phyloP scores from a whole-genome alignment of 495 filamentous ascomycete species.

The Penicillium alfredii region DNA sequence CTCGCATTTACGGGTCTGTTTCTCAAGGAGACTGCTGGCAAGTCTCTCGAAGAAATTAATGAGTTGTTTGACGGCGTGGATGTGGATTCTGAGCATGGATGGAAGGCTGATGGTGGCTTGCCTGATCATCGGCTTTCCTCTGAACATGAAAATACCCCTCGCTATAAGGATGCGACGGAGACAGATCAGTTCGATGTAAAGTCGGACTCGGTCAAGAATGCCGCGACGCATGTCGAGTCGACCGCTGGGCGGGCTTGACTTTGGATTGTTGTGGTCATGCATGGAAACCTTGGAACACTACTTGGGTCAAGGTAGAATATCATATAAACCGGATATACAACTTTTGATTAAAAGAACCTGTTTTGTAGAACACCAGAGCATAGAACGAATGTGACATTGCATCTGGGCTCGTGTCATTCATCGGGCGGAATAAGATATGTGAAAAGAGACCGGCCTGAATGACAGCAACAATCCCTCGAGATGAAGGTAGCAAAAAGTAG shows the following conservation, averaged over 20 bases:
- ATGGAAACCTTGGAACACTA: background rate
- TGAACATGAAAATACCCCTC: too few relatives aligned
- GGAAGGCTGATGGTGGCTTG: constrained; percentile 17
- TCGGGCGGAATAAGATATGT: background rate
- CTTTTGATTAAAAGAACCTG: too few relatives aligned
- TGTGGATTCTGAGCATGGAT: constrained; percentile 13
- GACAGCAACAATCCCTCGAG: background rate
- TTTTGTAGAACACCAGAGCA: too few relatives aligned
- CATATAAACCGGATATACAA: too few relatives aligned
- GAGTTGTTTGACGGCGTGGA: constrained; percentile 46
- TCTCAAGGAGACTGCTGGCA: constrained; percentile 59
- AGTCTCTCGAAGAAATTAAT: constrained; percentile 69
- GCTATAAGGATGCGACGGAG: constrained; percentile 1
- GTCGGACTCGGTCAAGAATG: constrained; percentile 7
- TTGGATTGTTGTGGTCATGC: background rate
- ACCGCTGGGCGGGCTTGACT: constrained; percentile 16
- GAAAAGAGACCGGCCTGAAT: too few relatives aligned
- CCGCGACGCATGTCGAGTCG: constrained; percentile 11
- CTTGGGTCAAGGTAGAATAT: too few relatives aligned
- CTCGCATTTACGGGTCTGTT: constrained; percentile 39
- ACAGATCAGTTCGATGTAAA: constrained; percentile 4
- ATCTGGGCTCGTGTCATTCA: constrained; percentile 6
- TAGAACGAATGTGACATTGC: too few relatives aligned
- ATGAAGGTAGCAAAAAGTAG: too few relatives aligned
- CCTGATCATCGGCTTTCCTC: too few relatives aligned